These are phyloP conservation scores for Lachancea kluyveri DNA, from an alignment of 805 yeast genomes.

Conservation along the genomic window DNA sequence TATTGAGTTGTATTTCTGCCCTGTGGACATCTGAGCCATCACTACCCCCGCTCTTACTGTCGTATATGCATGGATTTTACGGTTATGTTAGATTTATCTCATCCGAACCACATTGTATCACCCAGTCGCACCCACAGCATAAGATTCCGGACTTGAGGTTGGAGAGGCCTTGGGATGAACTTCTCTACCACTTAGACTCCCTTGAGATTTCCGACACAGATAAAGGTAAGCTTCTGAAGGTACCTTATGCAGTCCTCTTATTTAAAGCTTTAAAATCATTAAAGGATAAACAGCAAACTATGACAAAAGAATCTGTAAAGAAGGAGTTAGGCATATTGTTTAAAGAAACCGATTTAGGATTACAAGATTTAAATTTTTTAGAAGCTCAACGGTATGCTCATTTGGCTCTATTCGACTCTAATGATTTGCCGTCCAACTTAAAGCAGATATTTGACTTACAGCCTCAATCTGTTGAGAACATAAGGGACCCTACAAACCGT, in stretches of 20 bases:
- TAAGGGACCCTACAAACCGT: constrained; percentile 1
- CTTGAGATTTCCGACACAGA: constrained; percentile 43
- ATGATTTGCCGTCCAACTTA: constrained; percentile 14
- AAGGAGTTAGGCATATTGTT: constrained; percentile 33
- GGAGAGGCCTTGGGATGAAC: constrained; percentile 66
- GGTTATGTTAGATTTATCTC: constrained; percentile 49
- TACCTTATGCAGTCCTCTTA: constrained; percentile 64
- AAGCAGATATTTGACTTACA: constrained; percentile 59
- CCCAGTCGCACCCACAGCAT: constrained; percentile 65
- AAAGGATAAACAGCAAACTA: constrained; percentile 22
- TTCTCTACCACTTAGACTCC: constrained; percentile 43
- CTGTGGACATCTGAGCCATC: constrained; percentile 27
- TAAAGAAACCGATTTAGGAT: constrained; percentile 24
- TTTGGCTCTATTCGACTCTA: constrained; percentile 25
- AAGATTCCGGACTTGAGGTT: constrained; percentile 60
- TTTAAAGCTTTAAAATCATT: constrained; percentile 47
- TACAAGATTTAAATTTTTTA: constrained; percentile 40
- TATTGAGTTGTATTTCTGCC: constrained; percentile 4
- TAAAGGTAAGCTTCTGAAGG: constrained; percentile 43
- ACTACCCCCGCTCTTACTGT: constrained; percentile 49
- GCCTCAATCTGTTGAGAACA: too few species aligned
- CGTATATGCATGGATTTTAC: constrained; percentile 56
- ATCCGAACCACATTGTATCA: constrained; percentile 51
- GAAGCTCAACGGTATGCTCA: constrained; percentile 45
- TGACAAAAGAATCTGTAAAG: constrained; percentile 34